Evolutionary conservation across 2,329 filamentous ascomycete genomes (phyloP), one percentile per base, ranked within the genome.

Genomic region (Elsinoe arachidis): DNA sequence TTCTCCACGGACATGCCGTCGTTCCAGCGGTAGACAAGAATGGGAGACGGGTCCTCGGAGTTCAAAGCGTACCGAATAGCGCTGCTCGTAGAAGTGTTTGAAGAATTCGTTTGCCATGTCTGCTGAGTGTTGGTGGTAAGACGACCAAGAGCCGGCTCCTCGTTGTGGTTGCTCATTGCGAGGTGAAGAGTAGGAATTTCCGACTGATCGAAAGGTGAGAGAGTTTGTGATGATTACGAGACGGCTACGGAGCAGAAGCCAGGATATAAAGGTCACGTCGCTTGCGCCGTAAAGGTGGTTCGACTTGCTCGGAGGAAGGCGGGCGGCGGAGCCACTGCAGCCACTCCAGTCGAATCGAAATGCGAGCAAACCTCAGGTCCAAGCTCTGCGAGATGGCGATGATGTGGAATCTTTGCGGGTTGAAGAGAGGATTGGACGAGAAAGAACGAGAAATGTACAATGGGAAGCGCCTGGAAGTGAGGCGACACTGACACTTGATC

Each of bases 11-110:
- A 21, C 10, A 39, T 19, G 17, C 70, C 72, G 7, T 71, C 73
- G 23, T 74, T 70, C 57, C 75, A 76, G 57, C 69, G 69, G 65
- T 77, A 77, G 39, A 77, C 71, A 21, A 78, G 65, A 44, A 78
- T 76, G 15, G 70, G 70, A 46, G 67, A 67, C 33, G 61, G 68
- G 66, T 76, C 70, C 44, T 71, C 66, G 53, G 74, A 72, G 60
- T 78, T 71, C 5, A 78, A 69, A 37, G 68, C 67, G 59, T 76
- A 77, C 37, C 66, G 61, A 55, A 65, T 64, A 3, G 68, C 68
- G 41, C 73, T 71, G 56, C 66, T 70, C 54, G 71, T 74, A 26
- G 69, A 62, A 55, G 63, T 67, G 55, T 68, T 68, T 30, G 74
- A 74, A n/a, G 74, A 76, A 47, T 68, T 67, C 49, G 70, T 73